These are phyloP conservation scores for Podospora bellae-mahoneyi DNA, from an alignment of 495 filamentous ascomycete genomes.

Conservation along the genomic window DNA sequence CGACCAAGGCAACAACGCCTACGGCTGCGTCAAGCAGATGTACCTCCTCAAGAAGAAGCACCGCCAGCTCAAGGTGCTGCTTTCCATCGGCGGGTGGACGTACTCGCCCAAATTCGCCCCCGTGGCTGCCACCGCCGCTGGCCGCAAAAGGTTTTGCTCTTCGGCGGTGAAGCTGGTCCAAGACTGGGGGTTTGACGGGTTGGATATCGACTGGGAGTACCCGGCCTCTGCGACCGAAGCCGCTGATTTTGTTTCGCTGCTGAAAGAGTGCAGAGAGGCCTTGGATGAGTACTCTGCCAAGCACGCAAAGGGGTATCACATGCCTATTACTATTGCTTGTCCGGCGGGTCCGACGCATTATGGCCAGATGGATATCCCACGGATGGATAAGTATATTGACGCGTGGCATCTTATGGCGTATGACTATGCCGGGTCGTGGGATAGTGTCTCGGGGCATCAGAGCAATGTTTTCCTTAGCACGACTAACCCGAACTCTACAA, in stretches of 20 bases:
- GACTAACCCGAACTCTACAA: constrained; percentile 53
- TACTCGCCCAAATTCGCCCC: constrained; percentile 76
- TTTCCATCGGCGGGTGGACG: constrained; percentile 89
- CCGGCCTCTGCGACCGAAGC: constrained; percentile 58
- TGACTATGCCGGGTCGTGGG: constrained; percentile 72
- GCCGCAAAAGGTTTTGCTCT: constrained; percentile 58
- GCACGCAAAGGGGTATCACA: constrained; percentile 50
- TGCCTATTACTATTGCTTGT: constrained; percentile 74
- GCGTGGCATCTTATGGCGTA: constrained; percentile 87
- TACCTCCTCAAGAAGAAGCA: constrained; percentile 78
- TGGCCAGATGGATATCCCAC: constrained; percentile 57
- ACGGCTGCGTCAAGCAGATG: constrained; percentile 82
- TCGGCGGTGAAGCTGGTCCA: constrained; percentile 64
- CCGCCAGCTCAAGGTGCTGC: constrained; percentile 74
- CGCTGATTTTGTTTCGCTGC: constrained; percentile 64
- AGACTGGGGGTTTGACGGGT: constrained; percentile 58
- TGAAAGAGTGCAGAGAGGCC: constrained; percentile 60
- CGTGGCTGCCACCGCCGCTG: constrained; percentile 56
- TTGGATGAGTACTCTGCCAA: constrained; percentile 61
- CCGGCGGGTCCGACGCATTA: constrained; percentile 62
- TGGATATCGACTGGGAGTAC: constrained; percentile 65
- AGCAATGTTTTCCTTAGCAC: constrained; percentile 64
- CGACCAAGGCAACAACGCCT: constrained; percentile 63
- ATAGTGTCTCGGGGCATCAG: constrained; percentile 63
- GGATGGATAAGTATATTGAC: constrained; percentile 75